Conservation (phyloP, 108 stramenopile genomes). For the Nitzschia inconspicua region DNA sequence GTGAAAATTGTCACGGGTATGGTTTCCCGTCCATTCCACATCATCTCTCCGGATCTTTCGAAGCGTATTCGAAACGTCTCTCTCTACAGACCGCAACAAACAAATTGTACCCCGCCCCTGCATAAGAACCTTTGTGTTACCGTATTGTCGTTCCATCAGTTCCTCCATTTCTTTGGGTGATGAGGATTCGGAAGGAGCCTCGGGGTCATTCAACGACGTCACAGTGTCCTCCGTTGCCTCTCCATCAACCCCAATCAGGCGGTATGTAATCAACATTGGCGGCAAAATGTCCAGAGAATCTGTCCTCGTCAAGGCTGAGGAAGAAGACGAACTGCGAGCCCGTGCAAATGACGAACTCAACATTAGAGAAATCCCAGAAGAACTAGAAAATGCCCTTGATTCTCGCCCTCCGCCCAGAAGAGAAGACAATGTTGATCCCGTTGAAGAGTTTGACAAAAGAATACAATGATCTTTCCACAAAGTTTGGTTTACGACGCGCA, state of each 20-base stretch:
- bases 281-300: constrained; percentile 51
- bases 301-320: constrained; percentile 34
- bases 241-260: constrained; percentile 82
- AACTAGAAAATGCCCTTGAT: constrained; percentile 29
- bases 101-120: constrained; percentile 50
- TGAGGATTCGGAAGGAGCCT: constrained; percentile 41
- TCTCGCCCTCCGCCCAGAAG: constrained; percentile 43
- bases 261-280: constrained; percentile 76
- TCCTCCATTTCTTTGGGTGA: constrained; percentile 42
- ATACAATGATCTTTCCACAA: constrained; percentile 67
- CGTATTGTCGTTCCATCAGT: constrained; percentile 75
- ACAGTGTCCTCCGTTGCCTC: constrained; percentile 88
- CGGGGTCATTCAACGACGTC: constrained; percentile 65
- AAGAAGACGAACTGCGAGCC: constrained; percentile 1
- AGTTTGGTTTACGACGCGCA: constrained; percentile 73
- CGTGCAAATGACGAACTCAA: constrained; percentile 38
- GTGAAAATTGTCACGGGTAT: constrained; percentile 50
- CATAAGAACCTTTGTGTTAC: constrained; percentile 57
- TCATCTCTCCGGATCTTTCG: constrained; percentile 72
- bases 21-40: constrained; percentile 24
- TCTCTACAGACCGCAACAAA: constrained; percentile 57
- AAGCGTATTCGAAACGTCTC: constrained; percentile 46
- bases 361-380: constrained; percentile 67
- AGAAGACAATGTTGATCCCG: constrained; percentile 23
- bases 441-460: constrained; percentile 19